phyloP scores from a whole-genome alignment of 2,329 filamentous ascomycete genomes.

The Exophiala alcalophila region DNA sequence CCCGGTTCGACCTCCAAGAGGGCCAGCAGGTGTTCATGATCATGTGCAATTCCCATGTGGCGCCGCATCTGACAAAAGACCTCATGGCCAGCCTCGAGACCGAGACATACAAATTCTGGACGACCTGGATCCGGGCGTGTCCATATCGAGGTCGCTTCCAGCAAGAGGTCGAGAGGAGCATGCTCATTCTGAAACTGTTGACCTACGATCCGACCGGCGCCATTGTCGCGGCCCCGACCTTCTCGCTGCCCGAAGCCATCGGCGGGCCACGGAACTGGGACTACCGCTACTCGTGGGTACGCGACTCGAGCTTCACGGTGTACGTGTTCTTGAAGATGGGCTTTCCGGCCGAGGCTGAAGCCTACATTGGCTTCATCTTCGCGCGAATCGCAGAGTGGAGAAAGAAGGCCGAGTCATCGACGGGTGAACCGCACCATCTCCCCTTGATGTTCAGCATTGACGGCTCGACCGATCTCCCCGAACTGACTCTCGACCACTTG shows the following conservation, averaged over 20 bases:
- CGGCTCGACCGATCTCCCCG: conserved; percentile 71
- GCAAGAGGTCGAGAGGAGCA: conserved; percentile 66
- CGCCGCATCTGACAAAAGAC: conserved; percentile 20
- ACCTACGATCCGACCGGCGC: conserved; percentile 77
- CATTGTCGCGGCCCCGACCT: conserved; percentile 72
- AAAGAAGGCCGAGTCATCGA: conserved; percentile 52
- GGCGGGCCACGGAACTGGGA: conserved; percentile 59
- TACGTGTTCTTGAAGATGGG: conserved; percentile 73
- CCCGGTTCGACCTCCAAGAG: conserved; percentile 23
- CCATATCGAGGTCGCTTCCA: conserved; percentile 70
- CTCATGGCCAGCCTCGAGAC: conserved; percentile 49
- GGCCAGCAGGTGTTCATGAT: conserved; percentile 25
- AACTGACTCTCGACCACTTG: conserved; percentile 65
- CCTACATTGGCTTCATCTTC: conserved; percentile 76
- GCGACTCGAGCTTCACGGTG: conserved; percentile 73
- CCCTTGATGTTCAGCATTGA: conserved; percentile 81
- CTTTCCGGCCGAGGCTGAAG: conserved; percentile 71
- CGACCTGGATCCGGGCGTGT: conserved; percentile 67
- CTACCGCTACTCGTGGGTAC: conserved; percentile 66
- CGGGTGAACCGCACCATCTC: conserved; percentile 40
- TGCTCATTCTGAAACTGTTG: conserved; percentile 72
- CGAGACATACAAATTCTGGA: conserved; percentile 70
- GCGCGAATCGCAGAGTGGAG: conserved; percentile 64
- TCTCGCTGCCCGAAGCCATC: conserved; percentile 72
- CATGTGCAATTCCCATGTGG: conserved; percentile 21